A percentile compares a stretch with the other conserved stretches of the same genome.
These are phyloP conservation scores for Candida lessepsii DNA, from an alignment of 805 yeast genomes.

Conservation along the genomic window DNA sequence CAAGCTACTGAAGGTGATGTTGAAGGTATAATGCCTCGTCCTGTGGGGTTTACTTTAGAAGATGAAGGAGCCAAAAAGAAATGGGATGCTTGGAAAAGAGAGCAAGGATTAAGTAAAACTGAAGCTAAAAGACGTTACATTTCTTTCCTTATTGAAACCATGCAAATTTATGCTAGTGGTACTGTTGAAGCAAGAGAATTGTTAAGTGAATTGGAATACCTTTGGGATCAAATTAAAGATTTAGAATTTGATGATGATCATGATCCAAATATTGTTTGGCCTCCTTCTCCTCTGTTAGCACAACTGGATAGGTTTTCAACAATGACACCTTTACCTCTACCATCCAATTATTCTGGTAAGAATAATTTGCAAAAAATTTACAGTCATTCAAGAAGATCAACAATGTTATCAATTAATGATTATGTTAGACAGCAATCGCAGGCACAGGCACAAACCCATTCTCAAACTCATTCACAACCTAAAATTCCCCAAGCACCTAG, in stretches of 20 bases:
- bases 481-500: neutral
- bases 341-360: constrained; percentile 26
- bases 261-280: constrained; percentile 18
- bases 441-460: constrained; percentile 12
- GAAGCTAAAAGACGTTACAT: constrained; percentile 77
- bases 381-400: constrained; percentile 42
- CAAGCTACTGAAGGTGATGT: constrained; percentile 91
- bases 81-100: constrained; percentile 84
- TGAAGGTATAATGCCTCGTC: constrained; percentile 63
- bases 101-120: constrained; percentile 62
- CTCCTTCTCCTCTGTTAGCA: constrained; percentile 37
- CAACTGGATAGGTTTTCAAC: constrained; percentile 35
- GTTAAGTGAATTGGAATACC: constrained; percentile 62
- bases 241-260: constrained; percentile 33
- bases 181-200: constrained; percentile 65
- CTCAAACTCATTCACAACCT: constrained; percentile 9
- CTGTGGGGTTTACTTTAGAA: constrained; percentile 57
- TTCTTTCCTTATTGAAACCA: constrained; percentile 65
- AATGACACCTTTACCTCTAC: constrained; percentile 34
- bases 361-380: constrained; percentile 42
- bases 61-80: constrained; percentile 69
- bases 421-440: constrained; percentile 35
- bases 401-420: constrained; percentile 35
- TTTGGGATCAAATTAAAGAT: constrained; percentile 73
- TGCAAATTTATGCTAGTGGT: constrained; percentile 67